Evolutionary conservation across 2,329 filamentous ascomycete genomes (phyloP).

Genomic region (Pestalotiopsis sp.): DNA sequence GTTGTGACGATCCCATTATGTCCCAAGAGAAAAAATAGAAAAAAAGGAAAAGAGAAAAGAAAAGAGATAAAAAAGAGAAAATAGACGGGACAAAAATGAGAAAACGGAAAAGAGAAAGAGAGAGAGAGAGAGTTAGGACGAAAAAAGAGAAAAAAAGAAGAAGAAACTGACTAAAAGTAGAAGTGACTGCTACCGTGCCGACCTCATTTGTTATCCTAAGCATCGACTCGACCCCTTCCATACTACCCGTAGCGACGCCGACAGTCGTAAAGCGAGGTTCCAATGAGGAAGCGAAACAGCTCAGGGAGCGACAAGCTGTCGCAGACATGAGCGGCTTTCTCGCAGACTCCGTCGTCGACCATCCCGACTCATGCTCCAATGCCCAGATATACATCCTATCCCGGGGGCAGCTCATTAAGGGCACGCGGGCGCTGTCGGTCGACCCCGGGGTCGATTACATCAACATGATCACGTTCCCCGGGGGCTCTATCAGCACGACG

Average conservation of each 20-base stretch:
- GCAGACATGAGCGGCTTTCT: not conserved
- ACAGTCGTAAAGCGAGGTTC: not conserved
- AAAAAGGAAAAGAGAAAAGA: too few relatives aligned
- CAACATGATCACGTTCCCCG: not conserved
- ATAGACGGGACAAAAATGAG: accelerated
- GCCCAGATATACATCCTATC: not conserved
- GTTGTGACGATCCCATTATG: too few relatives aligned
- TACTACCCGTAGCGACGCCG: not conserved
- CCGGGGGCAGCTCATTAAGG: not conserved
- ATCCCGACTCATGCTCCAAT: not conserved
- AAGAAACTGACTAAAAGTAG: not conserved
- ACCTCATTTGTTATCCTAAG: not conserved
- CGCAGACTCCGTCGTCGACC: not conserved
- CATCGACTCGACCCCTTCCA: not conserved
- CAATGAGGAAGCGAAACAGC: not conserved
- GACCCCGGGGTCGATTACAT: not conserved
- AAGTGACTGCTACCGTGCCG: not conserved
- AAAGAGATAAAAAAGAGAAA: too few relatives aligned
- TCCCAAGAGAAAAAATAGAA: too few relatives aligned
- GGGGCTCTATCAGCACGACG: not conserved
- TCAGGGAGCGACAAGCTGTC: not conserved
- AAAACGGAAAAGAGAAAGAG: too few relatives aligned
- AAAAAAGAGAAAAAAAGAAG: too few relatives aligned
- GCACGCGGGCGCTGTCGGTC: not conserved
- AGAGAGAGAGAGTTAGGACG: too few relatives aligned